Evolutionary conservation across 345 rosid species (phyloP), one percentile per base, ranked within the genome.

Genomic region (Boechera divaricarpa): DNA sequence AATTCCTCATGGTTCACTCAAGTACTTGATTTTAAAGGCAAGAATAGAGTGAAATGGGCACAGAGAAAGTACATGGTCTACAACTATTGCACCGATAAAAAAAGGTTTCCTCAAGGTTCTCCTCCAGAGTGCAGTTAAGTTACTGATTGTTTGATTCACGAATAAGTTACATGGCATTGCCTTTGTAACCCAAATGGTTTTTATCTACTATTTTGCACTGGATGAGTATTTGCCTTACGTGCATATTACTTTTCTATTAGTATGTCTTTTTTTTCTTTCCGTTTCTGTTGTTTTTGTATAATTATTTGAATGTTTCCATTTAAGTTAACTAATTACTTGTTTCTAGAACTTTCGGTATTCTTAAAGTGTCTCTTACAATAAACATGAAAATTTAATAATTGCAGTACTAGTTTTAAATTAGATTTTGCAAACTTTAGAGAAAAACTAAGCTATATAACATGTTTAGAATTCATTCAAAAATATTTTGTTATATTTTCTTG

Each of bases 21-120:
- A 49, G 26, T 49, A 49, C 54, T 49, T 49, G 54, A 49, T 7
- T 49, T 49, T 26, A 49, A 49, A 18, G 54, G 54, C 26, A 49
- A 49, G 54, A 49, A 49, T 16, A 49, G 54, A 49, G 54, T 49
- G 54, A 49, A 49, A 49, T 49, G 54, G 54, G 54, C 54, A 49
- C 54, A 49, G 2, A 49, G 54, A 8, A 49, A 49, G 11, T 49
- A 7, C 11, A 49, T 49, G 54, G 54, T 49, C 5, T 49, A 49
- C 26, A 49, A 49, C 28, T 49, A 49, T 64, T 80, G 83, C 74
- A 71, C 51, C 0, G 83, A 76, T 26, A 69, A 41, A 13, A 66
- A 66, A 35, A 71, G 83, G 31, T 80, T 71, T 60, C 80, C 83
- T 15, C 64, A 70, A 70, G 80, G 80, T 28, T 59, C 44, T 41